Evolutionary conservation across 176 grass and related monocot genomes (phyloP), one percentile per base, ranked within the genome.

Genomic region (Elymus sibiricus): DNA sequence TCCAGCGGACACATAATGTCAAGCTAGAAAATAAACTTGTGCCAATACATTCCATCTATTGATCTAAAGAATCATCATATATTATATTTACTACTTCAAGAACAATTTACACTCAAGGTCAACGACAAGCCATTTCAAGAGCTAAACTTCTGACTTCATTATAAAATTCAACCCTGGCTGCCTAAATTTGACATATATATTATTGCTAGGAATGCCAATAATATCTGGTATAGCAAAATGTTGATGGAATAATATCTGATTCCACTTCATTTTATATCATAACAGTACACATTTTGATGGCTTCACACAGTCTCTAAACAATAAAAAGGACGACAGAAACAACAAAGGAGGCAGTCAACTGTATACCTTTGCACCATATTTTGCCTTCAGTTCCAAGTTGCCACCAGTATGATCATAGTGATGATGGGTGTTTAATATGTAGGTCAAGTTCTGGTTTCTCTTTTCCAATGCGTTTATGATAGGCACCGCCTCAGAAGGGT

Each of bases 371-470:
- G 97, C 94, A 86, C 97, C 97, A 91, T 99, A 99, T 76, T 93
- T 94, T 43, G 97, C 86, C 88, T 99, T 99, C 66, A 99, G 77
- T 83, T 99, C 97, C 90, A 99, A 85, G 80, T 99, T 99, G 66
- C 97, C 94, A 88, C 92, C 97, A 90, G 92, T 99, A 91, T 99
- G 97, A 68, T 99, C 97, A 86, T 89, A 83, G 88, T 99, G 97
- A 90, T 99, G 97, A 88, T 99, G 97, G 34, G 97, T 99, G 59
- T 99, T 99, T 49, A 99, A 62, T 89, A 99, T 99, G 84, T 99
- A 99, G 72, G 93, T 99, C 86, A 99, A 88, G 87, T 99, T 99
- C 72, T 99, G 97, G 85, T 99, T 99, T 84, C 89, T 93, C 43
- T 90, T 93, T 81, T 99, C 88, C 40, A 99, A 79, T 70, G 84